A percentile compares a stretch with the other conserved stretches of the same genome.
Conservation (phyloP, 1,284 basidiomycete species). For the Puccinia brachypodii region DNA sequence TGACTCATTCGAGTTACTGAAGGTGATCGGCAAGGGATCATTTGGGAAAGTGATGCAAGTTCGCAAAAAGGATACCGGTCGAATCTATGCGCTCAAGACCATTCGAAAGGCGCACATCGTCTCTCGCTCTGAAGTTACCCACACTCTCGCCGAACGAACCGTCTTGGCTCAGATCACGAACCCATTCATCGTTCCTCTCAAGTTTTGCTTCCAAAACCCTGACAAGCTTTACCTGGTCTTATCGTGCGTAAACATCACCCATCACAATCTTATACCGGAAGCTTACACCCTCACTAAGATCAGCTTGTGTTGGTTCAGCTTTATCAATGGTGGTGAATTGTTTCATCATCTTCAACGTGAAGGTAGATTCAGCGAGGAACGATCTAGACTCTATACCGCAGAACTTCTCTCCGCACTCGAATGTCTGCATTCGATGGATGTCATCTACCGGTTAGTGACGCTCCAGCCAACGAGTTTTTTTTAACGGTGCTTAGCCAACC, state of each 20-base stretch:
- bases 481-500: not conserved
- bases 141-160: constrained; percentile 98
- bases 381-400: constrained; percentile 91
- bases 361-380: constrained; percentile 85
- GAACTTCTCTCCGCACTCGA: constrained; percentile 90
- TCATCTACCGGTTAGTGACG: constrained; percentile 70
- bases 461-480: not conserved
- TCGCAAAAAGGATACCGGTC: constrained; percentile 92
- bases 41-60: constrained; percentile 81
- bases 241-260: constrained; percentile 60
- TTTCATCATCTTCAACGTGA: constrained; percentile 98
- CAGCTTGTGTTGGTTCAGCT: constrained; percentile 57
- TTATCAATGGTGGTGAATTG: constrained; percentile 96
- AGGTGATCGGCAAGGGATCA: constrained; percentile 49
- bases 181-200: constrained; percentile 96
- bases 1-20: constrained; percentile 48
- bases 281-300: not conserved
- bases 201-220: constrained; percentile 98
- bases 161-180: constrained; percentile 92
- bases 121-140: constrained; percentile 97
- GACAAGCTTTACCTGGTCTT: constrained; percentile 94
- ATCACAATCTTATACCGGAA: not conserved
- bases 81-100: constrained; percentile 99
- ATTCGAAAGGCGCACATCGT: constrained; percentile 98
- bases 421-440: constrained; percentile 94